Evolutionary conservation across 495 filamentous ascomycete genomes (phyloP).

Genomic region (Talaromyces wortmannii): DNA sequence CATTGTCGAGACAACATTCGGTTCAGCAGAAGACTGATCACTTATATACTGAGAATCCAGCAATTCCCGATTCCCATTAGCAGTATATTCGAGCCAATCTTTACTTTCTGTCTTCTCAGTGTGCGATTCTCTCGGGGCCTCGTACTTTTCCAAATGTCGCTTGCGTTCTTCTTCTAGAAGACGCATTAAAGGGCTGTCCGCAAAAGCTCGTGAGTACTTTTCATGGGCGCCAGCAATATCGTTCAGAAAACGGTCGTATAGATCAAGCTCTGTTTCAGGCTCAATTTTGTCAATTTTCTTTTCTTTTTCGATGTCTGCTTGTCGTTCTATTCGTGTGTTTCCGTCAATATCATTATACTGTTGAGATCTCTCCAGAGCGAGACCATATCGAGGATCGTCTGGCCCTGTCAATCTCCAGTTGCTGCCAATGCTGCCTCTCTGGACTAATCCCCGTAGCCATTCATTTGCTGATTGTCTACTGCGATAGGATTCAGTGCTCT

Average conservation of each 20-base stretch:
- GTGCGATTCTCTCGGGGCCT: constrained; percentile 3
- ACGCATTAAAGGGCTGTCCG: constrained; percentile 27
- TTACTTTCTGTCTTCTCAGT: constrained; percentile 17
- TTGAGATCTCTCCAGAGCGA: constrained; percentile 15
- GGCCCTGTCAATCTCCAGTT: constrained; percentile 19
- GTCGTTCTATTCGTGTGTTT: neutral
- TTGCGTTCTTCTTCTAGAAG: constrained; percentile 25
- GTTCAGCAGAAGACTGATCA: constrained; percentile 1
- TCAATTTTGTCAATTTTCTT: constrained; percentile 1
- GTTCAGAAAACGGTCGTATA: constrained; percentile 39
- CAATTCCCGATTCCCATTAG: constrained; percentile 21
- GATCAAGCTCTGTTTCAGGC: constrained; percentile 30
- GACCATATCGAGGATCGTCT: constrained; percentile 13
- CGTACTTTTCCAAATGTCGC: constrained; percentile 9
- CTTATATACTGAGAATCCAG: constrained; percentile 2
- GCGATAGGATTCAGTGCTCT: constrained; percentile 9
- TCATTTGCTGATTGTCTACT: constrained; percentile 22
- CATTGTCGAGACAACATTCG: constrained; percentile 47
- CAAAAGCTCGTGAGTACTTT: constrained; percentile 14
- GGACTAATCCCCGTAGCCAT: constrained; percentile 29
- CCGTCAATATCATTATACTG: constrained; percentile 4
- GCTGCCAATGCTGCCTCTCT: constrained; percentile 33
- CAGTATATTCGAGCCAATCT: constrained; percentile 24
- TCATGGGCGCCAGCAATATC: constrained; percentile 27
- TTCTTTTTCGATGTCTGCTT: constrained; percentile 1